phyloP scores from a whole-genome alignment of 345 rosid genomes.

The Turritis glabra region DNA sequence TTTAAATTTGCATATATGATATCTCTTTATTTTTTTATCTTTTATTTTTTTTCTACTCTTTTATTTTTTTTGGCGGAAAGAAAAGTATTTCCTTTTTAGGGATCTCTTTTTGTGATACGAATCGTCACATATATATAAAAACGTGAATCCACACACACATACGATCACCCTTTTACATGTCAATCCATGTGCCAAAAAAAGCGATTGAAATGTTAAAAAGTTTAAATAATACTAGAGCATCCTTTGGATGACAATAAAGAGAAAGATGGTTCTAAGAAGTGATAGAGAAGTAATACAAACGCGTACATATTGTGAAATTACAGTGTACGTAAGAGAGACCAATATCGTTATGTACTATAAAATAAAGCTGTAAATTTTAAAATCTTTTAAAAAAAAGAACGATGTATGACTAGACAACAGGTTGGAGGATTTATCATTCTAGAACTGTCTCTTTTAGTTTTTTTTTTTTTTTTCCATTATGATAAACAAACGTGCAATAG shows the following conservation, averaged over 20 bases:
- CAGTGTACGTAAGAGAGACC: constrained; percentile 2
- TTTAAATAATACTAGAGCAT: background rate
- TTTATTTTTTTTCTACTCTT: too few species aligned
- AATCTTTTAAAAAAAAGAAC: background rate
- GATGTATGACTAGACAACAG: background rate
- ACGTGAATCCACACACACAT: constrained; percentile 38
- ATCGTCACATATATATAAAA: constrained; percentile 19
- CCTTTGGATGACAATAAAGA: constrained; percentile 14
- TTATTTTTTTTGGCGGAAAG: constrained; percentile 27
- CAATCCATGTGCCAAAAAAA: constrained; percentile 35
- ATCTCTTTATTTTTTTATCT: too few species aligned
- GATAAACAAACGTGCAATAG: background rate
- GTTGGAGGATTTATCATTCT: background rate
- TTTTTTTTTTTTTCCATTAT: background rate
- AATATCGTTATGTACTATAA: background rate
- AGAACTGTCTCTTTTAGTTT: background rate
- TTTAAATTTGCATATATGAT: too few species aligned
- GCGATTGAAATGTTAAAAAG: background rate
- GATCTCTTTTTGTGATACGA: constrained; percentile 27
- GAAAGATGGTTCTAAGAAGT: constrained; percentile 34
- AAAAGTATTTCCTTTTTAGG: constrained; percentile 27
- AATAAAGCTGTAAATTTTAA: background rate
- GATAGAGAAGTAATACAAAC: constrained; percentile 1
- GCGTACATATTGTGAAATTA: background rate
- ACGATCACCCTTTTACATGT: constrained; percentile 32